These are phyloP conservation scores for Lentinus brumalis DNA, from an alignment of 768 basidiomycete genomes.

Conservation along the genomic window DNA sequence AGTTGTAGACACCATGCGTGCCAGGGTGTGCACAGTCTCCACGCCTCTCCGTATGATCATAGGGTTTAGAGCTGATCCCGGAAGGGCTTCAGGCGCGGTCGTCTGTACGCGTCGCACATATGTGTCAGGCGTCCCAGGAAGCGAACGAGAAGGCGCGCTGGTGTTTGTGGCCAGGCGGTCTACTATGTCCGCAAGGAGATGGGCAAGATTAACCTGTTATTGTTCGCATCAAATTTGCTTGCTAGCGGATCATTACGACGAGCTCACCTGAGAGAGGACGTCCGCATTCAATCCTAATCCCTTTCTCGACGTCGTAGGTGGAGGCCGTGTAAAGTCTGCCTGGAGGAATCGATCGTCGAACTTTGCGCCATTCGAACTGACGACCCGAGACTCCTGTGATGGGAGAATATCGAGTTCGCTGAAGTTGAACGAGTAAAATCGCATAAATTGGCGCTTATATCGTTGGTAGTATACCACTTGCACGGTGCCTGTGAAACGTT, in stretches of 20 bases:
- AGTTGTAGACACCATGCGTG: slow-evolving; percentile 8
- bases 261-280: slow-evolving; percentile 12
- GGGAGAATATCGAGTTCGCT: slow-evolving; percentile 29
- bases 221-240: too few relatives aligned
- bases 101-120: background rate
- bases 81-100: too few relatives aligned
- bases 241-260: too few relatives aligned
- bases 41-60: background rate
- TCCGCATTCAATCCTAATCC: slow-evolving; percentile 5
- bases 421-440: slow-evolving; percentile 62
- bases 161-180: background rate
- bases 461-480: slow-evolving; percentile 43
- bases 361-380: background rate
- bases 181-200: slow-evolving; percentile 10
- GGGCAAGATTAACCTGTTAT: slow-evolving; percentile 17
- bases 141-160: background rate
- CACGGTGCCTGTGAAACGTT: background rate
- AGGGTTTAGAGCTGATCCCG: too few relatives aligned
- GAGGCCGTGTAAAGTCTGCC: slow-evolving; percentile 2
- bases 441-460: slow-evolving; percentile 54
- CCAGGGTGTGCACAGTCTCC: background rate
- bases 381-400: slow-evolving; percentile 8
- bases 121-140: background rate
- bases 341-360: background rate
- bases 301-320: background rate